Evolutionary conservation across 306 rosid genomes (phyloP), one percentile per base, ranked within the genome.

Genomic region (Heteromeles arbutifolia): DNA sequence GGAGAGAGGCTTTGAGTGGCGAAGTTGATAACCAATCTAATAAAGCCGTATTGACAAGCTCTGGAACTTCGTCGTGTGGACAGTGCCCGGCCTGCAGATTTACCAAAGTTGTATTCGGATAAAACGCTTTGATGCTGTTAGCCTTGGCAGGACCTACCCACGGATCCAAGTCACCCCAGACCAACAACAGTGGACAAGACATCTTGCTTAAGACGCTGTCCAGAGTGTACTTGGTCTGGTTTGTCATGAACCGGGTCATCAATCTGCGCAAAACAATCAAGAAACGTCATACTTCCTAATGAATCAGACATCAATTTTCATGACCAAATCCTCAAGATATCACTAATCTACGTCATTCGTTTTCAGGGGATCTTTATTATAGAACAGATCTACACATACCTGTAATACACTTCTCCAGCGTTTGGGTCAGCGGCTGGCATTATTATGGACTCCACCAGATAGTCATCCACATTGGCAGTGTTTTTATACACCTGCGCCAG

Each of bases 81-180:
- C 98, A 93, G 69, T 93, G 97, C 69, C 98, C 97, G 0, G 97
- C 99, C 82, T 92, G 93, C 73, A 95, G 86, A 74, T 89, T 79
- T 6, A 90, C 93, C 34, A 95, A 81, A 44, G 90, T 81, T 32
- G 97, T 82, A 73, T 88, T 90, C 15, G 97, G 91, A 84, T 93
- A 93, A 58, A 87, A 86, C 58, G 88, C 96, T 81, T 88, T 90
- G 85, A 93, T 93, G 80, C 76, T 58, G 52, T 83, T 84, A 50
- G 96, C 98, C 82, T 91, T 91, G 61, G 90, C 88, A 54, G 99
- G 93, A 81, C 98, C 97, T 22, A 92, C 97, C 98, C 97, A 95
- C 4, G 97, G 97, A 74, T 95, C 98, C 57, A 95, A 87, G 88
- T 95, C 98, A 32, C 97, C 98, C 98, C 96, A 92, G 17, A 95